phyloP scores from a whole-genome alignment of 495 filamentous ascomycete genomes.

The Xylaria intraflava region DNA sequence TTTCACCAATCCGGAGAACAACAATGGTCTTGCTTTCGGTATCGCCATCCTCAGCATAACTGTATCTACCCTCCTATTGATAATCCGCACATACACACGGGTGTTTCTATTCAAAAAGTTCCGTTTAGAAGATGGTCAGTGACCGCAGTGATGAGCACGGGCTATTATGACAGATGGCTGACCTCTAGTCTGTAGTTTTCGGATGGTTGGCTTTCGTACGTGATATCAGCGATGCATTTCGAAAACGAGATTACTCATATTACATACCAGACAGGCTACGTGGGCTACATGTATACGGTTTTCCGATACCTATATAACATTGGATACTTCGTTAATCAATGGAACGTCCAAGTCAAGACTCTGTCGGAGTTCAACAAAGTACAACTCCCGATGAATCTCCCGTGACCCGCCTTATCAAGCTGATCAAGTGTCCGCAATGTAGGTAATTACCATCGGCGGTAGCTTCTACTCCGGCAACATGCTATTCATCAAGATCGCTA shows the following conservation, averaged over 20 bases:
- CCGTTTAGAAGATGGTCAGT: background rate
- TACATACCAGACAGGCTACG: too few species aligned
- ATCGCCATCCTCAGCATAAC: background rate
- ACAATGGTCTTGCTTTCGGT: background rate
- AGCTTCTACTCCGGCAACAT: background rate
- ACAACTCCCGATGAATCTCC: too few species aligned
- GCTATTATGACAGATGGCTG: too few species aligned
- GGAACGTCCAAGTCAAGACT: background rate
- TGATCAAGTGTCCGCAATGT: background rate
- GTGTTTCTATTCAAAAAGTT: background rate
- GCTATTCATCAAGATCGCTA: background rate
- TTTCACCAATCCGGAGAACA: background rate
- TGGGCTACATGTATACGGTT: too few species aligned
- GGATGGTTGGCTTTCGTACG: background rate
- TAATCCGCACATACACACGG: background rate
- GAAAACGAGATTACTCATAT: too few species aligned
- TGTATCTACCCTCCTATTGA: background rate
- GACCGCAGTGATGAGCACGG: too few species aligned
- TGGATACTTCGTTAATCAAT: background rate
- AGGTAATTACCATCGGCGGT: background rate
- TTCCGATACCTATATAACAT: background rate
- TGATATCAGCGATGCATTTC: too few species aligned
- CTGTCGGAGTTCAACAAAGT: background rate
- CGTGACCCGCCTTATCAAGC: background rate
- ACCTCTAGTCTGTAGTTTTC: background rate